Percentiles rank a stretch among this genome's conserved stretches.
Conservation (phyloP, 208 protist species). For the Trypanosoma avium region DNA sequence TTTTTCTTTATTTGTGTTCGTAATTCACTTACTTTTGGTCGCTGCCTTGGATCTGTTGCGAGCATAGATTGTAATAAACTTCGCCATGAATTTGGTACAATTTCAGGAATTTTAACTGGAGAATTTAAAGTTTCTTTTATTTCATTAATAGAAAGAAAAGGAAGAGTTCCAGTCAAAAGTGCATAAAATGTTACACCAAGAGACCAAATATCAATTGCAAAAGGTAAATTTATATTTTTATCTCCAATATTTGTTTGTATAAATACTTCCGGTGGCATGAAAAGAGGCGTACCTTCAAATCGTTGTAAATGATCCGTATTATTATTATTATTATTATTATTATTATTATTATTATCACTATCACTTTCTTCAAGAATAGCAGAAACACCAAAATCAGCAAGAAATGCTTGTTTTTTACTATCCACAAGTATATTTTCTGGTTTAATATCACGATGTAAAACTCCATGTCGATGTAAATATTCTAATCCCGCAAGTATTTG, state of each 20-base stretch:
- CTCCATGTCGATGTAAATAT: slow-evolving; percentile 23
- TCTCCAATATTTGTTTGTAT: not conserved
- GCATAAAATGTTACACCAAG: slow-evolving; percentile 27
- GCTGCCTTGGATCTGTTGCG: slow-evolving; percentile 26
- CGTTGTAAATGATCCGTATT: too few relatives aligned
- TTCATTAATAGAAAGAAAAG: slow-evolving; percentile 13
- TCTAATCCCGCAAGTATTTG: slow-evolving; percentile 28
- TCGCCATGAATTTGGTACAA: slow-evolving; percentile 43
- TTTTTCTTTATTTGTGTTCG: slow-evolving; percentile 6
- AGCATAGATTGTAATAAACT: slow-evolving; percentile 44
- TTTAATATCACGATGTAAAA: slow-evolving; percentile 70
- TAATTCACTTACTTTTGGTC: slow-evolving; percentile 14
- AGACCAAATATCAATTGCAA: slow-evolving; percentile 26
- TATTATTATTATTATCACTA: too few relatives aligned
- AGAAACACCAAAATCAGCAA: slow-evolving; percentile 29
- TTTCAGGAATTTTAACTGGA: slow-evolving; percentile 16
- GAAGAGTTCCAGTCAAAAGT: slow-evolving; percentile 10
- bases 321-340: too few relatives aligned
- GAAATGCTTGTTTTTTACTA: slow-evolving; percentile 9
- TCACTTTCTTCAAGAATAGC: slow-evolving; percentile 28
- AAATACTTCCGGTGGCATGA: slow-evolving; percentile 49
- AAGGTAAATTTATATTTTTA: not conserved
- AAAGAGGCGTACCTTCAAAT: slow-evolving; percentile 49
- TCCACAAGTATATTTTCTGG: slow-evolving; percentile 65
- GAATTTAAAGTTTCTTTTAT: not conserved